phyloP scores from a whole-genome alignment of 106 monocot species.

The Chionographis japonica region DNA sequence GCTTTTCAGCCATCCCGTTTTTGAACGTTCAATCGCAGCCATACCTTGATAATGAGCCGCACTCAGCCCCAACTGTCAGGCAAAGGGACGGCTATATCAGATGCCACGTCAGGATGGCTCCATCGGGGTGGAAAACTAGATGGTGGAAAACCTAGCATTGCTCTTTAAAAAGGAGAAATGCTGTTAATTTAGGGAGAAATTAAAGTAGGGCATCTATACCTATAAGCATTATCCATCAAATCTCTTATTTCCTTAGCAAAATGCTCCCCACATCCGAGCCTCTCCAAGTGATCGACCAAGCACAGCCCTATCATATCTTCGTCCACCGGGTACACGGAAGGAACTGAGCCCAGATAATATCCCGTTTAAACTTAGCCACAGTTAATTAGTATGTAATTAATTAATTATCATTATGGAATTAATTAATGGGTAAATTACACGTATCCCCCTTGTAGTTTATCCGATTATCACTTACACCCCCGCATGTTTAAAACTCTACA shows the following conservation, averaged over 20 bases:
- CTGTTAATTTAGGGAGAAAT: neutral
- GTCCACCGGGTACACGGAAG: slow-evolving; percentile 11
- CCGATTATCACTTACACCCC: too few relatives aligned
- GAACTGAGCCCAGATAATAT: neutral
- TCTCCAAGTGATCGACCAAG: slow-evolving; percentile 22
- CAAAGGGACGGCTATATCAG: too few relatives aligned
- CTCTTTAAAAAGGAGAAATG: neutral
- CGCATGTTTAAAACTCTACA: too few relatives aligned
- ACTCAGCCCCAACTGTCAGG: too few relatives aligned
- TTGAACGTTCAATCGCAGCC: too few relatives aligned
- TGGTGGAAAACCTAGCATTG: too few relatives aligned
- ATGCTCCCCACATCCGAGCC: slow-evolving; percentile 23
- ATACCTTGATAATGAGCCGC: too few relatives aligned
- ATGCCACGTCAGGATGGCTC: neutral
- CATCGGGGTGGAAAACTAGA: neutral
- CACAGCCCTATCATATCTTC: slow-evolving; percentile 13
- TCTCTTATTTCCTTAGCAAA: slow-evolving; percentile 9
- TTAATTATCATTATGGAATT: neutral
- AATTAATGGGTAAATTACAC: neutral
- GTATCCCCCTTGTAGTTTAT: too few relatives aligned
- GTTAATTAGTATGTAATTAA: neutral
- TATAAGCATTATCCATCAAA: slow-evolving; percentile 9
- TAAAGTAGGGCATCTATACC: neutral
- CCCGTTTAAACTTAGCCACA: neutral
- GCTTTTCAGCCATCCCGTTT: too few relatives aligned